A percentile compares a stretch with the other conserved stretches of the same genome.
These are phyloP conservation scores for Neoarthrinium moseri DNA, from an alignment of 2,329 filamentous ascomycete genomes.

Conservation along the genomic window DNA sequence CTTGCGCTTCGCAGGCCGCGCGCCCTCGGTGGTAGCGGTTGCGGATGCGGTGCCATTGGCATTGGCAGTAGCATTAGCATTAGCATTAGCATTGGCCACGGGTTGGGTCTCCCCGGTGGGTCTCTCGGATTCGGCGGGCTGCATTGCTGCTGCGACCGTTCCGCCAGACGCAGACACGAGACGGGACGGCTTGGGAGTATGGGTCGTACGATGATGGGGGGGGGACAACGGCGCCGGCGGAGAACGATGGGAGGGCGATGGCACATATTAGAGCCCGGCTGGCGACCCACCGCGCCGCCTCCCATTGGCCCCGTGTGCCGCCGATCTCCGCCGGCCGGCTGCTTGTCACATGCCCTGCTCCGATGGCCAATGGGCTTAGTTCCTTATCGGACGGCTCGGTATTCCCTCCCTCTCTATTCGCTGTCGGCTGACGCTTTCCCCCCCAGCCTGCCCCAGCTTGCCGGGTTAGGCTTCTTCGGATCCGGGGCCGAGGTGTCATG, in stretches of 20 bases:
- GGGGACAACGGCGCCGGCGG: slow-evolving; percentile 1
- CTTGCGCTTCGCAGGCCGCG: slow-evolving; percentile 8
- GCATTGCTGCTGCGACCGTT: not conserved
- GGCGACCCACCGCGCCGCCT: not conserved
- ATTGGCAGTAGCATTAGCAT: too few relatives aligned
- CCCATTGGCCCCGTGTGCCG: not conserved
- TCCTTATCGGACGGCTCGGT: too few relatives aligned
- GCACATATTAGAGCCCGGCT: not conserved
- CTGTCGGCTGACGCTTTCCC: too few relatives aligned
- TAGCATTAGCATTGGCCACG: not conserved
- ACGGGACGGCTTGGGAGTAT: not conserved
- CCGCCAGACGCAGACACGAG: not conserved
- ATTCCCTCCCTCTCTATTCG: too few relatives aligned
- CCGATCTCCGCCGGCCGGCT: not conserved
- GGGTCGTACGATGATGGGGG: slow-evolving; percentile 3
- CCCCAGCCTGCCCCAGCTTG: too few relatives aligned
- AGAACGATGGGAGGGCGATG: slow-evolving; percentile 4
- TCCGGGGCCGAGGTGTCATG: too few relatives aligned
- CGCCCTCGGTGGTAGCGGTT: not conserved
- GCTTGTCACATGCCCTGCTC: not conserved
- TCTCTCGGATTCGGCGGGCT: not conserved
- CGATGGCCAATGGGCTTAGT: too few relatives aligned
- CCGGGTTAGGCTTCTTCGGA: too few relatives aligned
- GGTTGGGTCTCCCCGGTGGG: not conserved
- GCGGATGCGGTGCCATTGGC: not conserved